Percentiles rank a stretch among this genome's conserved stretches.
These are phyloP conservation scores for Acanthamoeba rhysodes DNA, from an alignment of 208 protist genomes.

Conservation along the genomic window DNA sequence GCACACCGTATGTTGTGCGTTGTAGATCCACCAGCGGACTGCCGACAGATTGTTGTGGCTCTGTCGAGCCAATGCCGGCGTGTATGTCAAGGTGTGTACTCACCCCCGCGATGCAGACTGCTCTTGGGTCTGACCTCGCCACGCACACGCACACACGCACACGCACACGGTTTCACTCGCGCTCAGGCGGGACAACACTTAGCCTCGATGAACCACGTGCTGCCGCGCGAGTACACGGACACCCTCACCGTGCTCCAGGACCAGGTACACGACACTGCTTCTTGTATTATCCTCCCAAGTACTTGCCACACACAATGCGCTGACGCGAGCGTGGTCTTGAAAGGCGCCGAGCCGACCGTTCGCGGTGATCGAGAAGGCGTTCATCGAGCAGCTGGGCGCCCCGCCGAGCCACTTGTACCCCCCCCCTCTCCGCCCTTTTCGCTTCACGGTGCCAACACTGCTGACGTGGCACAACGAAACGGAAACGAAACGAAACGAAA, in stretches of 20 bases:
- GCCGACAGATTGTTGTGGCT: constrained; percentile 51
- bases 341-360: constrained; percentile 72
- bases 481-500: too few relatives aligned
- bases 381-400: constrained; percentile 83
- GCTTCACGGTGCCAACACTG: not conserved
- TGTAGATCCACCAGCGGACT: constrained; percentile 56
- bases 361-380: constrained; percentile 78
- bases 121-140: too few relatives aligned
- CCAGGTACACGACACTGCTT: constrained; percentile 41
- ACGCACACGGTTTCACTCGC: not conserved
- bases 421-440: not conserved
- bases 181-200: constrained; percentile 97
- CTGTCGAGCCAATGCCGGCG: constrained; percentile 41
- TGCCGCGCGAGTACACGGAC: constrained; percentile 93
- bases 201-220: constrained; percentile 95
- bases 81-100: constrained; percentile 20
- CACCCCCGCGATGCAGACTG: too few relatives aligned
- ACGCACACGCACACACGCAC: too few relatives aligned
- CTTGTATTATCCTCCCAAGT: too few relatives aligned
- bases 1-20: not conserved
- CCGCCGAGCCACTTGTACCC: constrained; percentile 75
- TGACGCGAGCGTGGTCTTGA: too few relatives aligned
- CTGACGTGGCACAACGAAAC: not conserved
- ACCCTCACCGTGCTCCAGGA: constrained; percentile 87
- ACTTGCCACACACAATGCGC: too few relatives aligned